phyloP scores from a whole-genome alignment of 305 asterid species.

The Fraxinus angustifolia region DNA sequence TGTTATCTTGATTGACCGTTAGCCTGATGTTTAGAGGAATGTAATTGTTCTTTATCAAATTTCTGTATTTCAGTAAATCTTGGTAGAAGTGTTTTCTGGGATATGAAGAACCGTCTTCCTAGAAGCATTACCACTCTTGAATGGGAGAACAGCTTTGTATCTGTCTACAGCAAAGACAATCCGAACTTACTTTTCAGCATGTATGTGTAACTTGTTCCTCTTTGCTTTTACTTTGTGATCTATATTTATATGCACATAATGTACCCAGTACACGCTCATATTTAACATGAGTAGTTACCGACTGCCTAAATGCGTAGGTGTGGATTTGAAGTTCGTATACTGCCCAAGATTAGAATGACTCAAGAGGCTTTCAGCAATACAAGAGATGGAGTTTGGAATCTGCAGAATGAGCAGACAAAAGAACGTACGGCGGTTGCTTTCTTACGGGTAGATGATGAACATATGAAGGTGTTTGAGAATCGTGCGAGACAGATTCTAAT shows the following conservation, averaged over 20 bases:
- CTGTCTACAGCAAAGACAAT: conserved; percentile 98
- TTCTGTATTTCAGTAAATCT: conserved; percentile 64
- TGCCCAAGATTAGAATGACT: conserved; percentile 95
- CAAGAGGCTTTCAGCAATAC: conserved; percentile 99
- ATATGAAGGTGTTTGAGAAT: conserved; percentile 97
- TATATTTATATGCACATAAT: neutral
- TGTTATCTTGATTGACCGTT: neutral
- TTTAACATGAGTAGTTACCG: conserved; percentile 4
- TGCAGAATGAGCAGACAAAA: conserved; percentile 96
- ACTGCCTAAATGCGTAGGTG: conserved; percentile 42
- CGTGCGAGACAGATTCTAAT: conserved; percentile 96
- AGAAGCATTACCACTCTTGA: conserved; percentile 95
- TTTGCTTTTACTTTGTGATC: neutral
- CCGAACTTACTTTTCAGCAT: conserved; percentile 98
- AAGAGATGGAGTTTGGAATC: conserved; percentile 96
- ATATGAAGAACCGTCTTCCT: conserved; percentile 98
- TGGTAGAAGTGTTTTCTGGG: conserved; percentile 99
- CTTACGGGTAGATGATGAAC: conserved; percentile 98
- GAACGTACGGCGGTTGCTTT: conserved; percentile 99
- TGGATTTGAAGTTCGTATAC: conserved; percentile 93
- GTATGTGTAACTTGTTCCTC: conserved; percentile 35
- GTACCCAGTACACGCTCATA: neutral
- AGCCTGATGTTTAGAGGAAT: neutral
- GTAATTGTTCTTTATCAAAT: conserved; percentile 19
- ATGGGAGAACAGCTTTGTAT: conserved; percentile 98